Evolutionary conservation across 2,329 filamentous ascomycete genomes (phyloP).

Genomic region (Colletotrichum scovillei): DNA sequence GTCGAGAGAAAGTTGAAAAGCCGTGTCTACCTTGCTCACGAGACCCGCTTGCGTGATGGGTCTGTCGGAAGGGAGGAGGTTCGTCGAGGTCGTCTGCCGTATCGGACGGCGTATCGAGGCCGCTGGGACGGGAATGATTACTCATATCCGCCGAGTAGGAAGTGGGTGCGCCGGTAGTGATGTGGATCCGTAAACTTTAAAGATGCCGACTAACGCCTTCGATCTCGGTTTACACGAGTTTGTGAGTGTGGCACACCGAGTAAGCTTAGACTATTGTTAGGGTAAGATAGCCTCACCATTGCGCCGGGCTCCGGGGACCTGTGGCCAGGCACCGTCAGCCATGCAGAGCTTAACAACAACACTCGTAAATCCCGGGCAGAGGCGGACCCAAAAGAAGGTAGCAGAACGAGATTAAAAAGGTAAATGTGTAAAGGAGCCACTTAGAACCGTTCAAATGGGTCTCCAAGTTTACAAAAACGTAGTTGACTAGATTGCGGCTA

Average conservation of each 20-base stretch:
- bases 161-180: not conserved
- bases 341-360: constrained; percentile 4
- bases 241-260: not conserved
- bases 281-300: constrained; percentile 10
- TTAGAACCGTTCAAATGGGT: not conserved
- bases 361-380: not conserved
- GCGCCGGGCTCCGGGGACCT: not conserved
- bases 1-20: not conserved
- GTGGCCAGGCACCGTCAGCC: not conserved
- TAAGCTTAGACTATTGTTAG: not conserved
- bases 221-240: not conserved
- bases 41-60: not conserved
- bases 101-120: constrained; percentile 23
- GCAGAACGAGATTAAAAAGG: not conserved
- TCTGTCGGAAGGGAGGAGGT: constrained; percentile 12
- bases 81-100: constrained; percentile 17
- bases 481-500: not conserved
- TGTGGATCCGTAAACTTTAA: not conserved
- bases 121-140: constrained; percentile 29
- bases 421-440: not conserved
- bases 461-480: not conserved
- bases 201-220: constrained; percentile 24
- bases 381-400: not conserved
- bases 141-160: constrained; percentile 25
- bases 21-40: not conserved